These are phyloP conservation scores for Daphne laureola DNA, from an alignment of 441 rosid genomes.

Conservation along the genomic window DNA sequence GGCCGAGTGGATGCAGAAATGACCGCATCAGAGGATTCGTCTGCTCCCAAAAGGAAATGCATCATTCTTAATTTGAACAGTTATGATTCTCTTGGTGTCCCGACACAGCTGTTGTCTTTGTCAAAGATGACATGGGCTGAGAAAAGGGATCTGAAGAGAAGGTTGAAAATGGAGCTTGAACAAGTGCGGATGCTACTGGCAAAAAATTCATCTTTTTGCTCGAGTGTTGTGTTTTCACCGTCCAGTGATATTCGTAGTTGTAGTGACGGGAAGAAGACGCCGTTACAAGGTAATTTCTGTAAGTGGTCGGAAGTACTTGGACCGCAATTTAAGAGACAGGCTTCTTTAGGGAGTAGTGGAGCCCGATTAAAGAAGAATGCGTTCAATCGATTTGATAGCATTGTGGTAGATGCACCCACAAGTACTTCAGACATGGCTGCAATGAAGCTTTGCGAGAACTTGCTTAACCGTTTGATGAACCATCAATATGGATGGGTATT, in stretches of 20 bases:
- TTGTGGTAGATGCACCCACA: slow-evolving; percentile 22
- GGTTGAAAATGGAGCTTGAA: slow-evolving; percentile 67
- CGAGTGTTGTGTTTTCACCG: slow-evolving; percentile 37
- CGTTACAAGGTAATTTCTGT: slow-evolving; percentile 24
- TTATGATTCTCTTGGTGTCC: slow-evolving; percentile 37
- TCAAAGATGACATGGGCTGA: slow-evolving; percentile 56
- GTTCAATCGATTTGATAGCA: slow-evolving; percentile 23
- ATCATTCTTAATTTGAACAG: slow-evolving; percentile 43
- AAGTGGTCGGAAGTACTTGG: slow-evolving; percentile 24
- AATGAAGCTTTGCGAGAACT: slow-evolving; percentile 66
- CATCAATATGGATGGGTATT: slow-evolving; percentile 66
- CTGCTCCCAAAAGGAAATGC: slow-evolving; percentile 51
- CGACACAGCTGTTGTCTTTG: slow-evolving; percentile 47
- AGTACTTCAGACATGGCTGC: slow-evolving; percentile 23
- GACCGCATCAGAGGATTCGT: slow-evolving; percentile 52
- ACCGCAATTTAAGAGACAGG: slow-evolving; percentile 44
- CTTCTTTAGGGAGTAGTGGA: slow-evolving; percentile 37
- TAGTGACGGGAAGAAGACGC: slow-evolving; percentile 60
- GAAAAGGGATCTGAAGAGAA: slow-evolving; percentile 45
- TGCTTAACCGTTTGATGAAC: slow-evolving; percentile 50
- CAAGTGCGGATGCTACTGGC: slow-evolving; percentile 54
- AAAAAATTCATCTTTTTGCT: slow-evolving; percentile 35
- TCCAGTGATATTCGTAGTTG: slow-evolving; percentile 57
- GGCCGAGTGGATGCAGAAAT: slow-evolving; percentile 45
- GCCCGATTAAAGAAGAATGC: slow-evolving; percentile 34